Conservation (phyloP, 148 eudicot genomes). For the Chenopodium album region DNA sequence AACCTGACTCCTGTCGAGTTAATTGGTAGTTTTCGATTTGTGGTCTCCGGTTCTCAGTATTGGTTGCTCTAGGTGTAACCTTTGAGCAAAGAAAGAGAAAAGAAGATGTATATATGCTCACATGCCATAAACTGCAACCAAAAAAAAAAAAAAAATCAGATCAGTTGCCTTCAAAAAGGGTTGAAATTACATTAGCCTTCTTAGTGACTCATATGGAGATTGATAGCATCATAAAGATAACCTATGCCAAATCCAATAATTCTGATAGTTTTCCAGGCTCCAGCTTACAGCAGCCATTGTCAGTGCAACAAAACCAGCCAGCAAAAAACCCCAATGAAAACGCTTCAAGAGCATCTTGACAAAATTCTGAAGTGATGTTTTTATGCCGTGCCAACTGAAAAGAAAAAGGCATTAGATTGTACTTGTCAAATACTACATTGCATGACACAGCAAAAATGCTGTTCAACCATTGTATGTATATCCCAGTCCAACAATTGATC, state of each 20-base stretch:
- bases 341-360: conserved; percentile 54
- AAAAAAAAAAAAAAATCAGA: neutral
- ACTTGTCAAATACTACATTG: neutral
- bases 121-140: conserved; percentile 82
- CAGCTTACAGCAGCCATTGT: conserved; percentile 83
- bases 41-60: conserved; percentile 35
- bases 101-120: conserved; percentile 72
- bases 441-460: neutral
- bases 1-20: conserved; percentile 64
- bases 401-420: neutral
- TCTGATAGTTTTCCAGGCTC: conserved; percentile 66
- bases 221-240: conserved; percentile 22
- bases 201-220: neutral
- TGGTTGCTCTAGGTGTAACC: conserved; percentile 22
- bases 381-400: conserved; percentile 60
- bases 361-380: conserved; percentile 40
- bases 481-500: neutral
- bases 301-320: conserved; percentile 61
- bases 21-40: conserved; percentile 49
- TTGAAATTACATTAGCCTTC: neutral
- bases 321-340: conserved; percentile 64
- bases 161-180: neutral
- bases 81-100: conserved; percentile 91
- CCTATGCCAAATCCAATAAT: conserved; percentile 99
- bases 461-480: neutral